A percentile compares a stretch with the other conserved stretches of the same genome.
Evolutionary conservation across 345 rosid genomes (phyloP).

Genomic region (Euphorbia lathyris): DNA sequence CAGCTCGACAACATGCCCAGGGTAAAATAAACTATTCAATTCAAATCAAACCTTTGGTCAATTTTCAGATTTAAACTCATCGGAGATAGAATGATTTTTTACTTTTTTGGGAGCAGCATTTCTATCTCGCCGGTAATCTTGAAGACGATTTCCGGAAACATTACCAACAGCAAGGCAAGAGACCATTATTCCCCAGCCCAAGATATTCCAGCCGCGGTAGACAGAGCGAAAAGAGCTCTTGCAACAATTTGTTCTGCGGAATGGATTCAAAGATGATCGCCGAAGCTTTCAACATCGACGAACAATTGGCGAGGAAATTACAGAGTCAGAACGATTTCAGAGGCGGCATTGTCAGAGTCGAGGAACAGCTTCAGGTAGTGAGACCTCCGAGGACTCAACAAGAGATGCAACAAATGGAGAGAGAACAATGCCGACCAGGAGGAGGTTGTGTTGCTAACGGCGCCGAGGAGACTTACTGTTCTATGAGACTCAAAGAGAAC

Average conservation of each 20-base stretch:
- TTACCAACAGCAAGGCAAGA: background rate
- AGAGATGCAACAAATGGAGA: slow-evolving; percentile 5
- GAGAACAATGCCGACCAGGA: slow-evolving; percentile 6
- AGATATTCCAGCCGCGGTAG: background rate
- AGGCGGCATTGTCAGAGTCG: slow-evolving; percentile 61
- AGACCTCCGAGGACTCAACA: slow-evolving; percentile 18
- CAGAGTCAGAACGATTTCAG: slow-evolving; percentile 41
- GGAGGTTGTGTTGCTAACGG: slow-evolving; percentile 40
- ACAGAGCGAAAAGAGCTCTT: slow-evolving; percentile 17
- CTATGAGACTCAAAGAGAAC: slow-evolving; percentile 56
- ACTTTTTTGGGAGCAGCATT: slow-evolving; percentile 10
- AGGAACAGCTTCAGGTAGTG: slow-evolving; percentile 41
- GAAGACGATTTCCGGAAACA: slow-evolving; percentile 28
- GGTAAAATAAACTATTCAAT: slow-evolving; percentile 25
- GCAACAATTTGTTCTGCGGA: slow-evolving; percentile 52
- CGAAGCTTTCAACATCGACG: slow-evolving; percentile 52
- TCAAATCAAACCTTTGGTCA: no score
- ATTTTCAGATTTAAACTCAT: no score
- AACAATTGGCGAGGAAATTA: slow-evolving; percentile 39
- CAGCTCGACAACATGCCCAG: slow-evolving; percentile 71
- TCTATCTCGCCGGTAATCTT: slow-evolving; percentile 71
- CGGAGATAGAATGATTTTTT: no score
- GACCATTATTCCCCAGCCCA: slow-evolving; percentile 15
- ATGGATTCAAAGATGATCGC: slow-evolving; percentile 50
- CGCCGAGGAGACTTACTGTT: slow-evolving; percentile 70